Evolutionary conservation across 2,329 filamentous ascomycete genomes (phyloP).

Genomic region (Diaporthe aspalathi): DNA sequence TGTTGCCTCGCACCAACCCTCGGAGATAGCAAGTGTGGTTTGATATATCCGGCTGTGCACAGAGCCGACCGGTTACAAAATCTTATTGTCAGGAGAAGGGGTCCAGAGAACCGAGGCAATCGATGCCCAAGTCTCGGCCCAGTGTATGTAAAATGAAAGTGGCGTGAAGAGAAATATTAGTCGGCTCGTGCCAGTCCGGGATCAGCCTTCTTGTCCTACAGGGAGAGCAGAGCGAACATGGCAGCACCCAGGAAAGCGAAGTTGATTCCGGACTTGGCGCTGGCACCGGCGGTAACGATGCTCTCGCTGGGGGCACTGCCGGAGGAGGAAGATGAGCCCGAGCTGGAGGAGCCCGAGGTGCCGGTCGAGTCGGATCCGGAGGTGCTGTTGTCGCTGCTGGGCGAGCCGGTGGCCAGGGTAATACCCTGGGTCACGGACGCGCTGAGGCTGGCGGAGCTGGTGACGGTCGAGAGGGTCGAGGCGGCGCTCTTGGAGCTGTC

Average conservation of each 20-base stretch:
- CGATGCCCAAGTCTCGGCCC: conserved; percentile 1
- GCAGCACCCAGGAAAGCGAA: conserved; percentile 41
- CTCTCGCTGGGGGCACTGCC: conserved; percentile 37
- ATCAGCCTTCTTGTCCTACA: conserved; percentile 33
- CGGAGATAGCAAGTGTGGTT: conserved; percentile 7
- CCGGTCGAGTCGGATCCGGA: conserved; percentile 3
- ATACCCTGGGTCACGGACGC: conserved; percentile 21
- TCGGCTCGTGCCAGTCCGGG: conserved; percentile 25
- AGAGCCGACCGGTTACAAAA: conserved; percentile 28
- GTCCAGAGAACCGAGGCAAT: conserved; percentile 8
- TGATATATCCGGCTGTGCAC: conserved; percentile 16
- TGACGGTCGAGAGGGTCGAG: conserved; percentile 32
- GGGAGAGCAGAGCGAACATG: conserved; percentile 40
- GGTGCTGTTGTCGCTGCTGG: conserved; percentile 33
- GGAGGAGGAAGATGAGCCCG: conserved; percentile 37
- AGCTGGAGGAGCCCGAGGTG: conserved; percentile 33
- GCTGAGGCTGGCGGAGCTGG: conserved; percentile 22
- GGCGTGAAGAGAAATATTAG: conserved; percentile 26
- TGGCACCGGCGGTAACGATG: conserved; percentile 42
- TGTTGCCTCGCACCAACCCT: conserved; percentile 24
- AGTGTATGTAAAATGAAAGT: neutral
- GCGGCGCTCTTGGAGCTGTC: conserved; percentile 40
- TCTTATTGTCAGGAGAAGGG: conserved; percentile 4
- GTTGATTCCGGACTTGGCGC: conserved; percentile 39
- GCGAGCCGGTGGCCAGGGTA: conserved; percentile 25